Evolutionary conservation across 2,329 filamentous ascomycete species (phyloP).

Genomic region (Fonsecaea nubica): DNA sequence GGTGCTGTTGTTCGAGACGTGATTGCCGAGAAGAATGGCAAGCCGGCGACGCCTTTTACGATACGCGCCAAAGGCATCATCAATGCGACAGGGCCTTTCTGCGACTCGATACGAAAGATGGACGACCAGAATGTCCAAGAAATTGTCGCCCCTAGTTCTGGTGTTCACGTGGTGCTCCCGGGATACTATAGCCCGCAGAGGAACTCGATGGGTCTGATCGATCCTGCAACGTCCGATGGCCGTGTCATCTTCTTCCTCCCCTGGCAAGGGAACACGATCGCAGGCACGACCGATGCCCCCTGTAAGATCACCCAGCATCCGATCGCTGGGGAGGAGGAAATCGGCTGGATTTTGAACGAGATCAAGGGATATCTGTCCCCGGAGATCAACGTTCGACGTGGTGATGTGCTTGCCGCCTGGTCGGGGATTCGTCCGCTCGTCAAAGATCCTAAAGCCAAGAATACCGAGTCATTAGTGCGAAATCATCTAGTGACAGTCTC

Average conservation of each 20-base stretch:
- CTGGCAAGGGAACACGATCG: conserved; percentile 92
- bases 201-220: conserved; percentile 81
- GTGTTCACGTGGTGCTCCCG: conserved; percentile 84
- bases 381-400: conserved; percentile 82
- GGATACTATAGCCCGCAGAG: conserved; percentile 79
- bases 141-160: conserved; percentile 84
- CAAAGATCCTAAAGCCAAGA: conserved; percentile 82
- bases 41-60: conserved; percentile 61
- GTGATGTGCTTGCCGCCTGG: conserved; percentile 89
- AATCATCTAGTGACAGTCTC: conserved; percentile 85
- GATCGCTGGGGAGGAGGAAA: conserved; percentile 79
- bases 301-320: conserved; percentile 75
- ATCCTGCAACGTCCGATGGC: conserved; percentile 84
- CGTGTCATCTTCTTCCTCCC: conserved; percentile 92
- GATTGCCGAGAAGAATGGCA: conserved; percentile 69
- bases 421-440: conserved; percentile 86
- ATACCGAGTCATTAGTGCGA: conserved; percentile 84
- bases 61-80: conserved; percentile 81
- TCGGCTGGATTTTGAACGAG: conserved; percentile 85
- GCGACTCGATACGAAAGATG: conserved; percentile 83
- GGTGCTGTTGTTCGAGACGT: conserved; percentile 77
- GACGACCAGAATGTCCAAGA: conserved; percentile 74
- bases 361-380: conserved; percentile 81
- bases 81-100: conserved; percentile 89
- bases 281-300: conserved; percentile 83